Base-by-base conservation (phyloP, 1,284 basidiomycete species). In the Malassezia nana region DNA sequence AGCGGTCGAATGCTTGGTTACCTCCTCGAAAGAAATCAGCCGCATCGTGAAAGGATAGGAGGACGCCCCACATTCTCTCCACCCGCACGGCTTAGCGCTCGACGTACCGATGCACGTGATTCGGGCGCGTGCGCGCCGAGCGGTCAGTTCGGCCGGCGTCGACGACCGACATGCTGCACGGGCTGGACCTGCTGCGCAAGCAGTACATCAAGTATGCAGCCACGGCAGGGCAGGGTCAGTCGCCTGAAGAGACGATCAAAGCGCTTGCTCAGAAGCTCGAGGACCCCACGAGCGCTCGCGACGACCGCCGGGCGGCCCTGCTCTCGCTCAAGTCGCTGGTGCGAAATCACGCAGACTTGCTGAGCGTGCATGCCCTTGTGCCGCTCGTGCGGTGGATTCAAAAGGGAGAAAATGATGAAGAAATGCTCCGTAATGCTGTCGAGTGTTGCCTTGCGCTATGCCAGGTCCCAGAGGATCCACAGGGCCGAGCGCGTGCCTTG, bases 281-380 rank as follows among this genome's bases (percentile, higher is more conserved):
- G 4, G 54, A 64, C 22, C 48, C 48, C 12, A 51, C 59, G 18
- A 38, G 54, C 25, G 20, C 46, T 38, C 40, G 62, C 32, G 65
- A 90, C 39, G 92, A 96, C 76, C 81, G 91, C 63, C 82, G 89
- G 47, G 91, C 91, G 16, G 86, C 91, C 0, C 84, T 98, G 8
- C 79, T 95, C 39, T 83, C 89, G 0, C 81, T 98, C 64, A 96
- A 96, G 74, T 90, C 90, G 13, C 82, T 96, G 45, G 80, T 85
- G 43, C 81, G 90, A 51, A 91, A 94, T 76, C 89, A 87, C 79
- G 90, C 87, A 73, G 79, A 82, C 56, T 75, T 77, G 9, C 64
- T 66, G 25, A 60, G 64, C 29, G 51, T 56, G 15, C 58, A 71
- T 31, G 67, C 71, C 0, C 60, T 67, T 22, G 59, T 58, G 0